phyloP scores from a whole-genome alignment of 768 basidiomycete genomes.

The Mycena vulgaris region DNA sequence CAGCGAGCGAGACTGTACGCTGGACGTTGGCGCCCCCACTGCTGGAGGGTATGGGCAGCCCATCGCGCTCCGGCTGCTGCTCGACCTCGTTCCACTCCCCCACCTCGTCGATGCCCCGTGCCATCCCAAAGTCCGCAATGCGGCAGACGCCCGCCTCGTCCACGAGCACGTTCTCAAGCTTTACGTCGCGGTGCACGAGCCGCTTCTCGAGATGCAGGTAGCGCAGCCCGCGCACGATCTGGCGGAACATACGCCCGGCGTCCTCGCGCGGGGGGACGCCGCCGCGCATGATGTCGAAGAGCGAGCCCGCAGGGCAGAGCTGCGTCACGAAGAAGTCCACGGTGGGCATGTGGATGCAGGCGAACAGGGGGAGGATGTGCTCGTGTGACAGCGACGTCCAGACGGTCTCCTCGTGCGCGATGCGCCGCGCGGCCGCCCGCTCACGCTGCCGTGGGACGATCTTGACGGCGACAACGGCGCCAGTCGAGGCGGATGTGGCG shows the following conservation, averaged over 20 bases:
- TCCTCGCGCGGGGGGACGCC: constrained; percentile 83
- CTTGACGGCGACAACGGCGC: constrained; percentile 82
- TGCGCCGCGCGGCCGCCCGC: constrained; percentile 64
- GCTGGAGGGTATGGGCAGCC: constrained; percentile 38
- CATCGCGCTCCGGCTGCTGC: constrained; percentile 43
- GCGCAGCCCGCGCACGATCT: constrained; percentile 85
- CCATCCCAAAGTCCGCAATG: constrained; percentile 89
- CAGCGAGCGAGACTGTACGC: constrained; percentile 58
- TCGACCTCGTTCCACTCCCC: constrained; percentile 57
- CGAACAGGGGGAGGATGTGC: constrained; percentile 89
- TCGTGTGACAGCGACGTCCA: constrained; percentile 89
- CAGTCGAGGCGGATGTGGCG: constrained; percentile 75
- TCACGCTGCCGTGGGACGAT: constrained; percentile 77
- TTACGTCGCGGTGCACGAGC: constrained; percentile 94
- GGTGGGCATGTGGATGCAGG: constrained; percentile 67
- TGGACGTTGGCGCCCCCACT: constrained; percentile 46
- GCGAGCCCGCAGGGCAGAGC: constrained; percentile 86
- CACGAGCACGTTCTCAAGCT: constrained; percentile 96
- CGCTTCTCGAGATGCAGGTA: constrained; percentile 86
- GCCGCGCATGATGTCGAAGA: constrained; percentile 86
- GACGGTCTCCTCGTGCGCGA: constrained; percentile 79
- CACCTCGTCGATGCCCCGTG: constrained; percentile 72
- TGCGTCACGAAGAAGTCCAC: constrained; percentile 89
- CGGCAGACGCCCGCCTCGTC: constrained; percentile 91
- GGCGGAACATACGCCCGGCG: constrained; percentile 87